Conservation (phyloP, 345 rosid species). For the Combretum micranthum region DNA sequence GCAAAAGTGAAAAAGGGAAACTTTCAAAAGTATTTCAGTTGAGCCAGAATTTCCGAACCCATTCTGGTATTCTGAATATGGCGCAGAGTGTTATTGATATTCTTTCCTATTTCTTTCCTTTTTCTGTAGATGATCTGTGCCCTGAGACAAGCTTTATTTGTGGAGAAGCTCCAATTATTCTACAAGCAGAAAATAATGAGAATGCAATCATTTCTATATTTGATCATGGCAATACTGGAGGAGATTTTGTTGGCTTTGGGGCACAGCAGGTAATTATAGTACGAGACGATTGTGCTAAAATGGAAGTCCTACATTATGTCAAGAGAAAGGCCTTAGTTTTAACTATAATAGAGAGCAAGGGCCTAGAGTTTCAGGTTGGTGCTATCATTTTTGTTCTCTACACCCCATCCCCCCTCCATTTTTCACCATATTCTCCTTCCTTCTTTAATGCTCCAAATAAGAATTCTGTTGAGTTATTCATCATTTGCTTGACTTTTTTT, state of each 20-base stretch:
- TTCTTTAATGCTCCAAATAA: no score
- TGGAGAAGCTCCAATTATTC: conserved; percentile 47
- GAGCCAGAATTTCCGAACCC: conserved; percentile 49
- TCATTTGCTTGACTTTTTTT: no score
- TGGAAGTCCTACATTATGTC: conserved; percentile 19
- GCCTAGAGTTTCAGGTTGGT: conserved; percentile 47
- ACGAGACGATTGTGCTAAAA: conserved; percentile 27
- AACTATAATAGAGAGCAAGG: conserved; percentile 43
- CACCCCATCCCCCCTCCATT: no score
- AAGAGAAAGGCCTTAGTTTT: conserved; percentile 46
- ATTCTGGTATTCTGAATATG: conserved; percentile 38
- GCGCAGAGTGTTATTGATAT: conserved; percentile 48
- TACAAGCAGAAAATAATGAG: conserved; percentile 23
- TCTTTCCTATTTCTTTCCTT: conserved; percentile 34
- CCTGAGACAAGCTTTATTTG: conserved; percentile 30
- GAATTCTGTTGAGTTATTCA: no score
- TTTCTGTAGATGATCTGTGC: conserved; percentile 24
- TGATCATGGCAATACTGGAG: conserved; percentile 17
- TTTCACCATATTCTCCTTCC: no score
- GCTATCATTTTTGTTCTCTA: background rate
- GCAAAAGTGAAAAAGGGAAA: conserved; percentile 25
- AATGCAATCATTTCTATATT: conserved; percentile 36
- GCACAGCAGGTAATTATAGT: conserved; percentile 49
- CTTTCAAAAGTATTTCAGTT: conserved; percentile 28
- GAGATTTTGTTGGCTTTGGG: conserved; percentile 32